Base-by-base conservation (phyloP, 345 rosid genomes). In the Noccaea bulbosa region DNA sequence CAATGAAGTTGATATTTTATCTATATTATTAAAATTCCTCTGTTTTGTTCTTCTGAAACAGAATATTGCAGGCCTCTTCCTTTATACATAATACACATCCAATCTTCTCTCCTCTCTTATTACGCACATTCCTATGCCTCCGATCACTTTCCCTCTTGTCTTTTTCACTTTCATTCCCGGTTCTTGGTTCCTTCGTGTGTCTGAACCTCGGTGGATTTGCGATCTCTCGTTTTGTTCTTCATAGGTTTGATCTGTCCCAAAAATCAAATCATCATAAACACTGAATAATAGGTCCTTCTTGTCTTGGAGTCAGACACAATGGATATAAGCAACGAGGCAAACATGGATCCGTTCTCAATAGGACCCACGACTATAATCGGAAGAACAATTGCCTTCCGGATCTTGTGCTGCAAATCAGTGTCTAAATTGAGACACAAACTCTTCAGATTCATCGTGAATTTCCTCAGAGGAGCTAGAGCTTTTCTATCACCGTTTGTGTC, bases 311-410 rank as follows among this genome's bases (percentile, higher is more conserved):
- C 12, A n/a, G 54, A 67, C 40, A 60, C 72, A 56, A 94, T 91
- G 96, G 99, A 89, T 81, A 88, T 88, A 79, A 94, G 88, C 77
- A 88, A 86, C 67, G 99, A 94, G 73, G 98, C 97, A 41, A 83
- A 50, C 48, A 74, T 94, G 63, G 92, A 80, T 76, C 84, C 83
- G 7, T 91, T 91, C 72, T 78, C 86, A 8, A 91, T 94, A 73
- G 99, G 99, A 70, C 99, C 99, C 33, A 83, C 92, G 41, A 74
- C 91, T 5, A 79, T 89, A 30, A 72, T 92, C 74, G 99, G 97
- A 9, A 81, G 97, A 73, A 83, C 93, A 0, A 86, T 91, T 75
- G 99, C 93, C 60, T 86, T 85, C 56, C 81, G 89, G 59, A 76
- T 91, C 56, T 78, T 91, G 30, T 85, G 88, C 71, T 88, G 93